phyloP scores from a whole-genome alignment of 2,329 filamentous ascomycete genomes.

The Microdochium bolleyi region DNA sequence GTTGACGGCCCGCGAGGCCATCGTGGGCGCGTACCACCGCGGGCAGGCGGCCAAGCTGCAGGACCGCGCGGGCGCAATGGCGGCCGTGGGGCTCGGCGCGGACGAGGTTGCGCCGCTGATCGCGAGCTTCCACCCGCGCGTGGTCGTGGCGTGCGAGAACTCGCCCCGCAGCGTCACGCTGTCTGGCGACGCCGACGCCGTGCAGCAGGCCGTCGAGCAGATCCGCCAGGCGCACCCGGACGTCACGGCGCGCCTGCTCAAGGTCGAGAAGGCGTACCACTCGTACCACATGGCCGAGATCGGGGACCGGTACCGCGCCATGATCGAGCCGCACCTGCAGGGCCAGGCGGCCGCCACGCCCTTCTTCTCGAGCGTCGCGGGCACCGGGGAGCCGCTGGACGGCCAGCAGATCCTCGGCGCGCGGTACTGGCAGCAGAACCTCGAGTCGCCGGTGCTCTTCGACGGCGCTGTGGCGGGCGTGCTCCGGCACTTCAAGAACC shows the following conservation, averaged over 20 bases:
- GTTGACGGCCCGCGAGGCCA: background rate
- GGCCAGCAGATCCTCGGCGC: constrained; percentile 7
- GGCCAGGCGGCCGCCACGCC: constrained; percentile 14
- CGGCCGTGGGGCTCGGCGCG: background rate
- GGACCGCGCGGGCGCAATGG: background rate
- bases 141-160: background rate
- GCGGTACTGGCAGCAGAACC: background rate
- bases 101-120: constrained; percentile 28
- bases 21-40: background rate
- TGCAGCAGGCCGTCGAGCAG: too few species aligned
- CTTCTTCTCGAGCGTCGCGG: constrained; percentile 11
- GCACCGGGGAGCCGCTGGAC: constrained; percentile 13
- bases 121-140: constrained; percentile 3
- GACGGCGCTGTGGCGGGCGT: constrained; percentile 26
- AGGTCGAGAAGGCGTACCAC: background rate
- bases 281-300: background rate
- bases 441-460: background rate
- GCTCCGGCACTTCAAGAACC: too few species aligned
- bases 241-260: background rate
- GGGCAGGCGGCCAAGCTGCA: background rate
- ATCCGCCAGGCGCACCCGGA: background rate
- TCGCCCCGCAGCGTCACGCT: background rate
- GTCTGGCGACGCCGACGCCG: background rate
- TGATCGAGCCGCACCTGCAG: background rate
- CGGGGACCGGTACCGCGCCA: background rate